These are phyloP conservation scores for Gossypium arboreum DNA, from an alignment of 345 rosid genomes.

Conservation along the genomic window DNA sequence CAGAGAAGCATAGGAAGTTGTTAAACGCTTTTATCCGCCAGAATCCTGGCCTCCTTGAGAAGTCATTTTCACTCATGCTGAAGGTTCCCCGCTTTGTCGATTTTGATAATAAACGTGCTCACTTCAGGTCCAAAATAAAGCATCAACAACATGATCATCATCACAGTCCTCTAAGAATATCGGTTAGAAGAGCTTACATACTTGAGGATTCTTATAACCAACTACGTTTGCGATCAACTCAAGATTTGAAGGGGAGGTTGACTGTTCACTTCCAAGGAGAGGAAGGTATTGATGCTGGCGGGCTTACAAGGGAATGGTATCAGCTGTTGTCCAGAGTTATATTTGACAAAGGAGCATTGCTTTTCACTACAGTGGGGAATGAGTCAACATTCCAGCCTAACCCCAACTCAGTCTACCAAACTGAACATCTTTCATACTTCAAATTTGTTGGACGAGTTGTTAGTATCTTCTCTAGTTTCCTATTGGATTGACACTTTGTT, in stretches of 20 bases:
- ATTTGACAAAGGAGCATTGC: constrained; percentile 27
- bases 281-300: constrained; percentile 99
- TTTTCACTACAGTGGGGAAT: constrained; percentile 95
- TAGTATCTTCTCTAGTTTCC: constrained; percentile 32
- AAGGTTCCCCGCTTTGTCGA: constrained; percentile 93
- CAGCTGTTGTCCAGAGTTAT: constrained; percentile 91
- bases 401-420: constrained; percentile 92
- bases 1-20: constrained; percentile 90
- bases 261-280: constrained; percentile 96
- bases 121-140: constrained; percentile 90
- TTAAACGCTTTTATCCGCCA: constrained; percentile 91
- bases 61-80: constrained; percentile 89
- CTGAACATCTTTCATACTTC: constrained; percentile 96
- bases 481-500: constrained; percentile 3
- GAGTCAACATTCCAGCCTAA: constrained; percentile 97
- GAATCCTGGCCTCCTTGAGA: constrained; percentile 89
- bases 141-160: constrained; percentile 83
- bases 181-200: constrained; percentile 93
- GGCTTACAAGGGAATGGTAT: constrained; percentile 99
- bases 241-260: constrained; percentile 88
- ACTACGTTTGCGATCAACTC: constrained; percentile 75
- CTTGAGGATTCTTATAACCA: constrained; percentile 98
- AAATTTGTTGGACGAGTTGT: constrained; percentile 96
- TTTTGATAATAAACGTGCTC: constrained; percentile 87
- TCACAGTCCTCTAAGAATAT: constrained; percentile 82